Conservation (phyloP, 129 eudicot species). For the Flaveria robusta region DNA sequence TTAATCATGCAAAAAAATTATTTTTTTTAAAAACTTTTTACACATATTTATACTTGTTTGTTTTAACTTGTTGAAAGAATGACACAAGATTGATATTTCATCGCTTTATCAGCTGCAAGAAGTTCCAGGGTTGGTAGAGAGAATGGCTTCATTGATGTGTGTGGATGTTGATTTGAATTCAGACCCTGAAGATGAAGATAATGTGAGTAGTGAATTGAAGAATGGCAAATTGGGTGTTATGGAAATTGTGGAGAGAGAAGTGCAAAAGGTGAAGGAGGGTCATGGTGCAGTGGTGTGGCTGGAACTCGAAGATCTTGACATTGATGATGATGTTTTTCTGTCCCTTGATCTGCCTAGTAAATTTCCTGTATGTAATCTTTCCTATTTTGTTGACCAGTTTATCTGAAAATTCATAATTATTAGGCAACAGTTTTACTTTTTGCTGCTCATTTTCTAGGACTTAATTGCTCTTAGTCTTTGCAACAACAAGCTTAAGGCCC, state of each 20-base stretch:
- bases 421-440: not conserved
- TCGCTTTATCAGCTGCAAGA: constrained; percentile 72
- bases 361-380: constrained; percentile 69
- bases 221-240: constrained; percentile 33
- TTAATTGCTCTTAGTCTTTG: constrained; percentile 79
- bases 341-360: constrained; percentile 82
- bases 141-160: constrained; percentile 98
- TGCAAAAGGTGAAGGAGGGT: constrained; percentile 53
- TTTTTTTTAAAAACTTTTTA: no score
- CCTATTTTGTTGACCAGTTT: not conserved
- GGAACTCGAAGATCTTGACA: constrained; percentile 88
- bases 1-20: no score
- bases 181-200: constrained; percentile 48
- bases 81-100: not conserved
- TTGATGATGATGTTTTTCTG: constrained; percentile 64
- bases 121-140: constrained; percentile 85
- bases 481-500: constrained; percentile 63
- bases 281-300: constrained; percentile 67
- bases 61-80: no score
- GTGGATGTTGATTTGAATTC: constrained; percentile 67
- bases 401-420: not conserved
- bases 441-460: constrained; percentile 46
- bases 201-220: constrained; percentile 33
- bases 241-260: constrained; percentile 65
- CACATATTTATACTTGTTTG: no score